Evolutionary conservation across 176 grass and related monocot genomes (phyloP).

Genomic region (Carex myosuroides): DNA sequence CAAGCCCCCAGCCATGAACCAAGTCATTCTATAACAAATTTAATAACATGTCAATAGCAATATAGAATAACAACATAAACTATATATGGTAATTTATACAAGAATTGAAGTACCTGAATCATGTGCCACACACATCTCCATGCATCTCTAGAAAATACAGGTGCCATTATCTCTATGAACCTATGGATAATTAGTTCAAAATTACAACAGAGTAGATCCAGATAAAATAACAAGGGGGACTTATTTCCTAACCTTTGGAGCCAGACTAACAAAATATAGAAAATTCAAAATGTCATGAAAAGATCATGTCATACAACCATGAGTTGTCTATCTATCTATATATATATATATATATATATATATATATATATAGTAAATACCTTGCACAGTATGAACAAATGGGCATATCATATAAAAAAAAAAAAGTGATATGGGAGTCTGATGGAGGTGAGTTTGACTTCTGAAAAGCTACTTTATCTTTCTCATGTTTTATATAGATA

Average conservation of each 20-base stretch:
- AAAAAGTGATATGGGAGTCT: too few species aligned
- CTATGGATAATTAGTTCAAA: background rate
- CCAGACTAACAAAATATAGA: background rate
- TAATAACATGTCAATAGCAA: background rate
- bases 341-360: too few species aligned
- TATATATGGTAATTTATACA: background rate
- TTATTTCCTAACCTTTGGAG: background rate
- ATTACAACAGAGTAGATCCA: too few species aligned
- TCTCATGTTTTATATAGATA: background rate
- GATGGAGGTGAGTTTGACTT: background rate
- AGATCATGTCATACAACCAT: background rate
- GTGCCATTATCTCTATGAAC: slow-evolving; percentile 31
- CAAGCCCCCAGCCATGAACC: slow-evolving; percentile 42
- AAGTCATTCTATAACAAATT: slow-evolving; percentile 33
- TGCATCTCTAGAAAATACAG: slow-evolving; percentile 21
- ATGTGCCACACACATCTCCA: slow-evolving; percentile 40
- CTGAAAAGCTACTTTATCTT: background rate
- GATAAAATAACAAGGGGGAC: background rate
- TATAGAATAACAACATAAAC: background rate
- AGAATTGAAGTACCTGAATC: slow-evolving; percentile 15
- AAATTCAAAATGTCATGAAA: background rate
- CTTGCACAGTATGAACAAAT: background rate
- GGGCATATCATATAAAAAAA: background rate
- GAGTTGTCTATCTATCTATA: too few species aligned
- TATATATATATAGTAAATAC: background rate